Percentiles rank a stretch among this genome's conserved stretches.
Conservation (phyloP, 2,329 filamentous ascomycete genomes). For the Xylariaceae sp. region DNA sequence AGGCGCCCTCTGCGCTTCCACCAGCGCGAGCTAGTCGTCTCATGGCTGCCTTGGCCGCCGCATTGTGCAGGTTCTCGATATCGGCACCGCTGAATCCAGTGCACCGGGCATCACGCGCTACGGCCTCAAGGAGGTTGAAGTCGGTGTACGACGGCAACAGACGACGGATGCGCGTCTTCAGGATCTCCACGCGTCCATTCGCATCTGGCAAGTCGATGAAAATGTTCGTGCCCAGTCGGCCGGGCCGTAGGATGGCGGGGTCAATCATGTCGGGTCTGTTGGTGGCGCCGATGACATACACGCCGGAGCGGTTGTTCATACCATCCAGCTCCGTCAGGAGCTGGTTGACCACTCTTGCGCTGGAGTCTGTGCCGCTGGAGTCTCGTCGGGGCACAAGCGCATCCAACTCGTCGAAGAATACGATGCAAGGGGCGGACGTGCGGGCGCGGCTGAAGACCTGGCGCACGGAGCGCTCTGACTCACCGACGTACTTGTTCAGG, state of each 20-base stretch:
- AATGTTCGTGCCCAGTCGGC: slow-evolving; percentile 79
- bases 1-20: slow-evolving; percentile 13
- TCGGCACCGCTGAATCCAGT: slow-evolving; percentile 70
- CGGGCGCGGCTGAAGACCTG: slow-evolving; percentile 87
- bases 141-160: slow-evolving; percentile 26
- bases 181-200: slow-evolving; percentile 77
- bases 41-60: slow-evolving; percentile 29
- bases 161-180: slow-evolving; percentile 54
- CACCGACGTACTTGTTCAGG: slow-evolving; percentile 95
- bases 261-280: slow-evolving; percentile 97
- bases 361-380: slow-evolving; percentile 72
- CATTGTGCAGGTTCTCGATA: slow-evolving; percentile 47
- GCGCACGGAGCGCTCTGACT: slow-evolving; percentile 87
- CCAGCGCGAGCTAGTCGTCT: slow-evolving; percentile 18
- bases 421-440: slow-evolving; percentile 81
- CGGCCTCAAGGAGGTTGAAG: slow-evolving; percentile 34
- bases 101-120: slow-evolving; percentile 65
- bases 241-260: slow-evolving; percentile 86
- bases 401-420: slow-evolving; percentile 98
- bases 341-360: slow-evolving; percentile 87
- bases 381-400: slow-evolving; percentile 83
- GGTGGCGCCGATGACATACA: slow-evolving; percentile 92
- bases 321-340: slow-evolving; percentile 93
- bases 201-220: slow-evolving; percentile 82
- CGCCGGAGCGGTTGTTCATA: slow-evolving; percentile 69